Evolutionary conservation across 1,284 basidiomycete genomes (phyloP).

Genomic region (Austroboletus novae-zelandiae): DNA sequence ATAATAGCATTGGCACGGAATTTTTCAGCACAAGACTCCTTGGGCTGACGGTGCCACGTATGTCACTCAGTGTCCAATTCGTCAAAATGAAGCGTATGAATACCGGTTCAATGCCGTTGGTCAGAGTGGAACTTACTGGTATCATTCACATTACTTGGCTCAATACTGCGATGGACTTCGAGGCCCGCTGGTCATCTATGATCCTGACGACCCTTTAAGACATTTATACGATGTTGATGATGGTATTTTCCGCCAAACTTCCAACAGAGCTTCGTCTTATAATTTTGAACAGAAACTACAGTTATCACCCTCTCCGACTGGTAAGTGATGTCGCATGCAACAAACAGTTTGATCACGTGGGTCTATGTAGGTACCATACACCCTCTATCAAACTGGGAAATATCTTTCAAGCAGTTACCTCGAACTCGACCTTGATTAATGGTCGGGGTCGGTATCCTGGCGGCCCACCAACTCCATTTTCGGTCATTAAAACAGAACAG

Average conservation of each 20-base stretch:
- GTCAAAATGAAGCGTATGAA: constrained; percentile 20
- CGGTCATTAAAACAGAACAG: constrained; percentile 32
- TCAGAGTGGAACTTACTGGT: not conserved
- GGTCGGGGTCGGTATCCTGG: constrained; percentile 36
- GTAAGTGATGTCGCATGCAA: too few species aligned
- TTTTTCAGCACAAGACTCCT: constrained; percentile 25
- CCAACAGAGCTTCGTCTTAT: not conserved
- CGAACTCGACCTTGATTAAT: constrained; percentile 5
- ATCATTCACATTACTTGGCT: not conserved
- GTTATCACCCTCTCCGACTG: constrained; percentile 32
- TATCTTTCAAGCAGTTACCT: not conserved
- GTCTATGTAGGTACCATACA: constrained; percentile 28
- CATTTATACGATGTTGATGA: constrained; percentile 41
- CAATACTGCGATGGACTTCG: constrained; percentile 48
- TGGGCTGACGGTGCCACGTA: constrained; percentile 32
- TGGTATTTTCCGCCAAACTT: constrained; percentile 18
- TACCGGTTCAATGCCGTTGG: constrained; percentile 5
- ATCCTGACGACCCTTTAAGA: constrained; percentile 35
- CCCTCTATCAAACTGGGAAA: constrained; percentile 12
- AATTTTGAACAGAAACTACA: constrained; percentile 21
- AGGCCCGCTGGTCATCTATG: constrained; percentile 41
- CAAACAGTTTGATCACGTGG: not conserved
- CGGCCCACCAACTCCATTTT: constrained; percentile 32
- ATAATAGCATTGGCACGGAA: constrained; percentile 35
- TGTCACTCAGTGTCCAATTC: constrained; percentile 37